These are phyloP conservation scores for Umbelopsis isabellina DNA, from an alignment of 192 early-diverging fungal species.

Conservation along the genomic window DNA sequence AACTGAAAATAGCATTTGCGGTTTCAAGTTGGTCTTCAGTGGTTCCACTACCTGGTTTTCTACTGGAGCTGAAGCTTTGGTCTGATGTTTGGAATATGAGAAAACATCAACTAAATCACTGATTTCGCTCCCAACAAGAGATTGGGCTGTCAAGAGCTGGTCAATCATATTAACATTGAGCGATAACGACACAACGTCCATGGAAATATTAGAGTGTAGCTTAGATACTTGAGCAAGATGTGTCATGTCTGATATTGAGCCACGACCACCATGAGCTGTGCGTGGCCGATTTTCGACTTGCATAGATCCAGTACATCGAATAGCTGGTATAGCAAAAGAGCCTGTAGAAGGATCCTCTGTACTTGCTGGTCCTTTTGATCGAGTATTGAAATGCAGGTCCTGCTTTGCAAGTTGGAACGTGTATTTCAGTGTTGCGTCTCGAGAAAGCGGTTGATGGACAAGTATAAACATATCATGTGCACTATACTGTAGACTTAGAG, in stretches of 20 bases:
- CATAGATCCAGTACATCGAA: conserved; percentile 51
- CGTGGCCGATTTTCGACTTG: conserved; percentile 31
- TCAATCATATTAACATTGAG: conserved; percentile 74
- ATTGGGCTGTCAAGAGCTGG: conserved; percentile 78
- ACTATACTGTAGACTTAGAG: conserved; percentile 62
- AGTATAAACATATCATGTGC: conserved; percentile 55
- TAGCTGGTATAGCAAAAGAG: conserved; percentile 58
- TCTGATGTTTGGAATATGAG: conserved; percentile 32
- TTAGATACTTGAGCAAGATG: conserved; percentile 22
- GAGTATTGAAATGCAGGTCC: conserved; percentile 53
- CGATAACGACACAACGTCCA: conserved; percentile 55
- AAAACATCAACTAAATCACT: conserved; percentile 75
- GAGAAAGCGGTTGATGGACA: conserved; percentile 49
- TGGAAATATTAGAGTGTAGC: conserved; percentile 53
- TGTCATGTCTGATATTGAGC: conserved; percentile 30
- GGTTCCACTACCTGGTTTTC: neutral
- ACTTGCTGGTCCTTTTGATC: neutral
- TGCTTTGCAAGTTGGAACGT: conserved; percentile 56
- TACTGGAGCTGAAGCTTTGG: conserved; percentile 23
- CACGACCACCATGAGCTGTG: conserved; percentile 25
- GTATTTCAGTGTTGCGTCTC: conserved; percentile 43
- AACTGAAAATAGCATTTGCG: conserved; percentile 47
- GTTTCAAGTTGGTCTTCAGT: neutral
- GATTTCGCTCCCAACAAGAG: conserved; percentile 71
- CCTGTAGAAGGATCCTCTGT: conserved; percentile 18